These are phyloP conservation scores for Ascobolus immersus DNA, from an alignment of 495 filamentous ascomycete species.

Conservation along the genomic window DNA sequence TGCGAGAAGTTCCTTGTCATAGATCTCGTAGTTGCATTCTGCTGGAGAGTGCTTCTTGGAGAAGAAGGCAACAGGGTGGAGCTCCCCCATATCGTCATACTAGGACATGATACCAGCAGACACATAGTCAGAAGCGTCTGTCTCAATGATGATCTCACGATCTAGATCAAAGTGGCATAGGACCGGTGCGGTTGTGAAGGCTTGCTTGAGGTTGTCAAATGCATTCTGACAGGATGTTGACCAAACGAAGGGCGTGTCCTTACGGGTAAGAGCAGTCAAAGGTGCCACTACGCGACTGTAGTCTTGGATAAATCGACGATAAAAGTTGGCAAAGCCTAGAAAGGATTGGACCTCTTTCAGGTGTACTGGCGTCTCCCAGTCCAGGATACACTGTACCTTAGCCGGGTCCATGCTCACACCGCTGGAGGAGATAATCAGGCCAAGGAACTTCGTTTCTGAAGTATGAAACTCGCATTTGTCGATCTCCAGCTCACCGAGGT, in stretches of 20 bases:
- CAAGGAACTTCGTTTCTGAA: not conserved
- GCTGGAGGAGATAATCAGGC: not conserved
- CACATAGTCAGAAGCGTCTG: conserved; percentile 5
- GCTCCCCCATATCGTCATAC: not conserved
- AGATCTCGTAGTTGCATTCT: conserved; percentile 7
- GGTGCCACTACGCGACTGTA: not conserved
- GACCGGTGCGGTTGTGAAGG: not conserved
- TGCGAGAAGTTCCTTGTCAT: conserved; percentile 2
- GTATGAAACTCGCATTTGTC: conserved; percentile 2
- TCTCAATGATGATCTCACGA: not conserved
- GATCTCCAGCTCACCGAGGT: no score
- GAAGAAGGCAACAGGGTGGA: conserved; percentile 4
- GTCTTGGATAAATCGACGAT: not conserved
- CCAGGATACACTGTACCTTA: not conserved
- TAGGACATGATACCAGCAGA: not conserved
- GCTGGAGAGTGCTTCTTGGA: conserved; percentile 2
- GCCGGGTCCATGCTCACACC: conserved; percentile 1
- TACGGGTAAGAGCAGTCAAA: not conserved
- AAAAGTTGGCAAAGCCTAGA: conserved; percentile 2
- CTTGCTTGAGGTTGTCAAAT: not conserved
- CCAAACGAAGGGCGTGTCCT: not conserved
- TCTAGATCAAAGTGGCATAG: conserved; percentile 2
- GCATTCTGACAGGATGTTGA: not conserved
- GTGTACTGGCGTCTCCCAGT: not conserved
- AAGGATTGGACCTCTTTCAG: conserved; percentile 3